Evolutionary conservation across 1,139 yeast species (phyloP).

Genomic region (Starmera stellimalicola): DNA sequence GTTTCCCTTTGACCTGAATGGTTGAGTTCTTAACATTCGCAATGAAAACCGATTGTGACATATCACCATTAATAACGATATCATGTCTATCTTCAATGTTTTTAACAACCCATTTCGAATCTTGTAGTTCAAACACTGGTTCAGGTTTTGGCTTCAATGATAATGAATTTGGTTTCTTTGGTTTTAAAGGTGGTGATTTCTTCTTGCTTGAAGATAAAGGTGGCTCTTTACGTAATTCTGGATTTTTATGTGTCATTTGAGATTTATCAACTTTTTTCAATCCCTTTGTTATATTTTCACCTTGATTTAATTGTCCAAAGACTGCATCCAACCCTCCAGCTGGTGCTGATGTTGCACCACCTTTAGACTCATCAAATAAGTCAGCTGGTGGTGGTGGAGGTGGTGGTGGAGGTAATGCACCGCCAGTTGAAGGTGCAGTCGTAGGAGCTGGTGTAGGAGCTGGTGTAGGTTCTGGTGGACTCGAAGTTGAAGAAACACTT

Average conservation of each 20-base stretch:
- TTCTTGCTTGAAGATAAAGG: constrained; percentile 20
- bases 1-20: constrained; percentile 81
- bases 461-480: constrained; percentile 23
- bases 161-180: constrained; percentile 66
- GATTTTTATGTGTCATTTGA: constrained; percentile 93
- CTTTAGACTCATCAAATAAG: constrained; percentile 38
- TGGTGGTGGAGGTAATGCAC: constrained; percentile 39
- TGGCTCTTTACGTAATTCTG: constrained; percentile 54
- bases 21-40: constrained; percentile 71
- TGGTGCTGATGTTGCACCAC: constrained; percentile 21
- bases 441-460: constrained; percentile 34
- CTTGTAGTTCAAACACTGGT: constrained; percentile 70
- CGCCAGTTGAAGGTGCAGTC: constrained; percentile 23
- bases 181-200: constrained; percentile 38
- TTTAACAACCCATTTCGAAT: constrained; percentile 85
- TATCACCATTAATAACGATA: constrained; percentile 66
- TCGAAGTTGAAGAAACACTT: constrained; percentile 18
- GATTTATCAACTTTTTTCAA: constrained; percentile 88
- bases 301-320: constrained; percentile 83
- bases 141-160: constrained; percentile 49
- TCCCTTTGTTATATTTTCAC: constrained; percentile 73
- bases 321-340: constrained; percentile 75
- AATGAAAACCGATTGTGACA: constrained; percentile 82
- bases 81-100: constrained; percentile 54
- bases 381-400: constrained; percentile 82